phyloP scores from a whole-genome alignment of 1,139 yeast species.

The Protomyces gravidus region DNA sequence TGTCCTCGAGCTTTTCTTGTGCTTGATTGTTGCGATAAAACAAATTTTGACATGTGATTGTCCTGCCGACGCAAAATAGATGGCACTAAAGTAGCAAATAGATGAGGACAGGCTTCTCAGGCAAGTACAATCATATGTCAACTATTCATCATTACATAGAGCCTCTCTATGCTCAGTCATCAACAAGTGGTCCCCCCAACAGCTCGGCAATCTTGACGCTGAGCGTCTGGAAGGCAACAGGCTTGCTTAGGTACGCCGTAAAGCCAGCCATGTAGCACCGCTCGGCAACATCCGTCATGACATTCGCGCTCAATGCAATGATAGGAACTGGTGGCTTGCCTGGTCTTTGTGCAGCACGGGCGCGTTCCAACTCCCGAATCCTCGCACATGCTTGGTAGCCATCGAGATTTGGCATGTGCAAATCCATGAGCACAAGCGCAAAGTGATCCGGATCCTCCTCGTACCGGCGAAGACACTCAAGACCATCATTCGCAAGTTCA shows the following conservation, averaged over 20 bases:
- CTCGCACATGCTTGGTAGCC: slow-evolving; percentile 30
- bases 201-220: slow-evolving; percentile 10
- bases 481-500: slow-evolving; percentile 80
- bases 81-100: no score
- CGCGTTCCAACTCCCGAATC: slow-evolving; percentile 53
- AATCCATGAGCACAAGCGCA: slow-evolving; percentile 47
- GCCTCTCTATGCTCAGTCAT: no score
- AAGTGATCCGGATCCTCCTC: slow-evolving; percentile 42
- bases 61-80: no score
- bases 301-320: slow-evolving; percentile 91
- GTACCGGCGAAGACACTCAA: slow-evolving; percentile 65
- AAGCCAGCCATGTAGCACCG: slow-evolving; percentile 82
- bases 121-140: no score
- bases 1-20: no score
- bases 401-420: slow-evolving; percentile 31
- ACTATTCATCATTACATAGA: no score
- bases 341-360: not conserved
- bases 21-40: no score
- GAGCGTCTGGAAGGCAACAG: slow-evolving; percentile 40
- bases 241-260: slow-evolving; percentile 86
- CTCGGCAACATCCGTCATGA: slow-evolving; percentile 82
- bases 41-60: no score
- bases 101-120: no score
- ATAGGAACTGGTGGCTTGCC: slow-evolving; percentile 41
- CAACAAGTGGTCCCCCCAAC: no score